Evolutionary conservation across 805 yeast genomes (phyloP).

Genomic region (Saccharomyces paradoxus): DNA sequence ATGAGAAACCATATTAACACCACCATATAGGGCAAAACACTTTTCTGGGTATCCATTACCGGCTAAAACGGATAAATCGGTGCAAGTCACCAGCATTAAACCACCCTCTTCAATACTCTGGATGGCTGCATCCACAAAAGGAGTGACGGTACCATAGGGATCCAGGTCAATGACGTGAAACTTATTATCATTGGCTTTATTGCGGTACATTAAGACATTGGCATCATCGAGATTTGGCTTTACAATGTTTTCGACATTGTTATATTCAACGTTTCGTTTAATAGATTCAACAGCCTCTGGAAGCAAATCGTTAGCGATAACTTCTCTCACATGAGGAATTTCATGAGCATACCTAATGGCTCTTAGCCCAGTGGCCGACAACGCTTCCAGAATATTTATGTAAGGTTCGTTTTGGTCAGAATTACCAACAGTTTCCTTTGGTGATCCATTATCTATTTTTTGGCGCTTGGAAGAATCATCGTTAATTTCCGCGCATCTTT

Average conservation of each 20-base stretch:
- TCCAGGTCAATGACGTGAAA: slow-evolving; percentile 90
- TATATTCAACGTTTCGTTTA: slow-evolving; percentile 58
- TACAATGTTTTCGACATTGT: slow-evolving; percentile 51
- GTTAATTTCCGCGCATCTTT: slow-evolving; percentile 3
- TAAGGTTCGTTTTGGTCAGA: slow-evolving; percentile 32
- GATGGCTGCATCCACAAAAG: slow-evolving; percentile 87
- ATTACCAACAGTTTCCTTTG: slow-evolving; percentile 3
- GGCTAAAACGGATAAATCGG: slow-evolving; percentile 91
- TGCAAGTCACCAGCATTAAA: slow-evolving; percentile 81
- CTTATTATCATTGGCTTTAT: slow-evolving; percentile 34
- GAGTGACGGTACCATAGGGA: slow-evolving; percentile 96
- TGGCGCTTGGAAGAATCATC: slow-evolving; percentile 17
- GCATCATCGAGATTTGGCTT: slow-evolving; percentile 80
- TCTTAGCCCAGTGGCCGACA: slow-evolving; percentile 91
- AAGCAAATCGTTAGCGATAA: slow-evolving; percentile 85
- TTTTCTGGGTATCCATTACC: slow-evolving; percentile 96
- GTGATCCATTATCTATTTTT: slow-evolving; percentile 24
- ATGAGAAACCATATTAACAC: slow-evolving; percentile 66
- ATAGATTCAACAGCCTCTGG: slow-evolving; percentile 81
- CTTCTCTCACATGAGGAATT: slow-evolving; percentile 61
- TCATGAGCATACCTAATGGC: slow-evolving; percentile 92
- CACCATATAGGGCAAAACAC: slow-evolving; percentile 91
- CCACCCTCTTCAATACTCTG: slow-evolving; percentile 83
- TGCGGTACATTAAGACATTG: slow-evolving; percentile 63
- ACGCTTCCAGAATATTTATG: slow-evolving; percentile 74